A percentile compares a stretch with the other conserved stretches of the same genome.
These are phyloP conservation scores for Ammopiptanthus mongolicus DNA, from an alignment of 306 rosid species.

Conservation along the genomic window DNA sequence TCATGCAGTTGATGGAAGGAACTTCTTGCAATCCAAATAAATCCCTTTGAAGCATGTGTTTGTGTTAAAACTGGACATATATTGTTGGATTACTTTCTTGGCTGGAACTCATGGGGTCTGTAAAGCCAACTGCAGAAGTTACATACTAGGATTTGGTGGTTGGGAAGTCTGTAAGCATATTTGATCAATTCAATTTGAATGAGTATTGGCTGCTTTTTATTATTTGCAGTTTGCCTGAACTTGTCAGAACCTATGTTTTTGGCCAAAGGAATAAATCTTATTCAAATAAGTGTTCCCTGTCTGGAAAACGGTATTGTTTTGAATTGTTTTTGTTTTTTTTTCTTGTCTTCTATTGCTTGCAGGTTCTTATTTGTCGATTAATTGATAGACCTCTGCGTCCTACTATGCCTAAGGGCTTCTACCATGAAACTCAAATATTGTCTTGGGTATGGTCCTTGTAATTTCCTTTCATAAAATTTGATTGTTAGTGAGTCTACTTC, in stretches of 20 bases:
- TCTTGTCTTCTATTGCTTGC: constrained; percentile 33
- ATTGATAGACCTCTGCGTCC: constrained; percentile 98
- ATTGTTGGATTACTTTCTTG: background rate
- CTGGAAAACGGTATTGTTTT: background rate
- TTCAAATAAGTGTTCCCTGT: background rate
- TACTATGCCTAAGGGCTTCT: constrained; percentile 89
- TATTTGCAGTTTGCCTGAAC: background rate
- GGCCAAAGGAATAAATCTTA: background rate
- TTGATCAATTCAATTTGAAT: background rate
- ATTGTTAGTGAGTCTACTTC: constrained; percentile 9
- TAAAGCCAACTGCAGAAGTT: background rate
- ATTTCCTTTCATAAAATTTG: constrained; percentile 10
- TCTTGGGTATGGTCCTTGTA: constrained; percentile 68
- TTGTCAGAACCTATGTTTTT: background rate
- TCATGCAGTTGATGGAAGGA: background rate
- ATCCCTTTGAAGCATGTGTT: background rate
- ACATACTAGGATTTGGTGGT: background rate
- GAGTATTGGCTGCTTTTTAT: background rate
- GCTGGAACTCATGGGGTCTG: background rate
- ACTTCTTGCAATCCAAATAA: background rate
- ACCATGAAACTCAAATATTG: constrained; percentile 90
- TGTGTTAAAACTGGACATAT: background rate
- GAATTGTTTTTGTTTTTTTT: background rate
- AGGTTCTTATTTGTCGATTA: constrained; percentile 98
- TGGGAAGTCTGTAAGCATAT: background rate